phyloP scores from a whole-genome alignment of 345 rosid genomes.

The Syzygium aqueum region DNA sequence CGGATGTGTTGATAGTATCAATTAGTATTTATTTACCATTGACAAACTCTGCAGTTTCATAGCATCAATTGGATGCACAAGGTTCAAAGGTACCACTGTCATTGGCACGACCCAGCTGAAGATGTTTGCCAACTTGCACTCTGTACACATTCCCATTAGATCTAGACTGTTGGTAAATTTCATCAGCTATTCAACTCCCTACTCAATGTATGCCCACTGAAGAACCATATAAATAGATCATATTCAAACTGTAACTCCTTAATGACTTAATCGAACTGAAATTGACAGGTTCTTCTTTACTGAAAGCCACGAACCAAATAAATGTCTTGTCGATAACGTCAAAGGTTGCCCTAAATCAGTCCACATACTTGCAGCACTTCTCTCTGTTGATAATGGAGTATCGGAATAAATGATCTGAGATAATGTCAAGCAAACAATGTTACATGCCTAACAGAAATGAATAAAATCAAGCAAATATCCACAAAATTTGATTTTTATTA shows the following conservation, averaged over 20 bases:
- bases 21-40: not conserved
- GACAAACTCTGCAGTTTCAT: not conserved
- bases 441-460: not conserved
- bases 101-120: not conserved
- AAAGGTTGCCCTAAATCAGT: not conserved
- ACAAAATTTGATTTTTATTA: not conserved
- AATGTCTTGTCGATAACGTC: no score
- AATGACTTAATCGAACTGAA: not conserved
- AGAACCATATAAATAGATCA: not conserved
- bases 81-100: not conserved
- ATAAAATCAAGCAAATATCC: not conserved
- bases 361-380: not conserved
- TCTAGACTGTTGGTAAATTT: not conserved
- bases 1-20: not conserved
- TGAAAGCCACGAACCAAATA: not conserved
- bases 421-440: no score
- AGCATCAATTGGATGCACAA: not conserved
- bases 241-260: not conserved
- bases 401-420: not conserved
- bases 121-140: not conserved
- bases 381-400: not conserved
- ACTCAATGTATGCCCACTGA: not conserved
- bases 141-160: not conserved
- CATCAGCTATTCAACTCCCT: not conserved
- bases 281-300: not conserved